Conservation (phyloP, 495 filamentous ascomycete species). For the Neurospora sp. region DNA sequence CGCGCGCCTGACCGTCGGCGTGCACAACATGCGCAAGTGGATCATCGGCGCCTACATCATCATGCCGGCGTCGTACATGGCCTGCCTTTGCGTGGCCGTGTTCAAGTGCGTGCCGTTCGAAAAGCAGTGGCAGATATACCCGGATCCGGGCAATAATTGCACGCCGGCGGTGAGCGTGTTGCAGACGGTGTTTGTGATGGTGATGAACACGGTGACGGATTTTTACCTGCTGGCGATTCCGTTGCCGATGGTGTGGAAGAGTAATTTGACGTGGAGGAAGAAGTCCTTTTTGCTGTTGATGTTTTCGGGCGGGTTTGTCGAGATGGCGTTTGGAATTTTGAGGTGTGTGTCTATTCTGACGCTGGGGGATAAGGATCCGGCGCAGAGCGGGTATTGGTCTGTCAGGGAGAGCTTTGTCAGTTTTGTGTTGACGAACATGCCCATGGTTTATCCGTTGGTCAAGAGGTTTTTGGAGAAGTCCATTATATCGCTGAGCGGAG, state of each 20-base stretch:
- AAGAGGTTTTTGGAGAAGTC: slow-evolving; percentile 3
- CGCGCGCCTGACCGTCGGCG: slow-evolving; percentile 44
- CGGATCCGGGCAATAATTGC: slow-evolving; percentile 44
- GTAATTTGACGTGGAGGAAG: slow-evolving; percentile 32
- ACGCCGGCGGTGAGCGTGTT: slow-evolving; percentile 38
- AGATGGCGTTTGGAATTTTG: slow-evolving; percentile 33
- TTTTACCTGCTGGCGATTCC: slow-evolving; percentile 45
- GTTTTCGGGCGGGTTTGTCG: slow-evolving; percentile 43
- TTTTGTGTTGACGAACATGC: slow-evolving; percentile 42
- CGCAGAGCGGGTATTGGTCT: slow-evolving; percentile 36
- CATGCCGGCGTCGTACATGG: slow-evolving; percentile 43
- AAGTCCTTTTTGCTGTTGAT: slow-evolving; percentile 39
- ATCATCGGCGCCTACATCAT: slow-evolving; percentile 45
- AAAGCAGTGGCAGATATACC: slow-evolving; percentile 48
- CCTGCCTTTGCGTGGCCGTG: slow-evolving; percentile 42
- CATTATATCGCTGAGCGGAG: neutral
- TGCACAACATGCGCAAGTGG: slow-evolving; percentile 18
- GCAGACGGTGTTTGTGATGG: slow-evolving; percentile 36
- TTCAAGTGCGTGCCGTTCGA: slow-evolving; percentile 42
- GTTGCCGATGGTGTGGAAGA: slow-evolving; percentile 44
- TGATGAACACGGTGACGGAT: slow-evolving; percentile 40
- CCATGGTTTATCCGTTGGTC: slow-evolving; percentile 42
- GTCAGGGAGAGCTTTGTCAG: slow-evolving; percentile 43
- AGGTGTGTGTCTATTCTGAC: slow-evolving; percentile 38
- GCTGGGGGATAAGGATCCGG: slow-evolving; percentile 14